Percentiles rank a stretch among this genome's conserved stretches.
These are phyloP conservation scores for Curvularia spicifera DNA, from an alignment of 2,329 filamentous ascomycete species.

Conservation along the genomic window DNA sequence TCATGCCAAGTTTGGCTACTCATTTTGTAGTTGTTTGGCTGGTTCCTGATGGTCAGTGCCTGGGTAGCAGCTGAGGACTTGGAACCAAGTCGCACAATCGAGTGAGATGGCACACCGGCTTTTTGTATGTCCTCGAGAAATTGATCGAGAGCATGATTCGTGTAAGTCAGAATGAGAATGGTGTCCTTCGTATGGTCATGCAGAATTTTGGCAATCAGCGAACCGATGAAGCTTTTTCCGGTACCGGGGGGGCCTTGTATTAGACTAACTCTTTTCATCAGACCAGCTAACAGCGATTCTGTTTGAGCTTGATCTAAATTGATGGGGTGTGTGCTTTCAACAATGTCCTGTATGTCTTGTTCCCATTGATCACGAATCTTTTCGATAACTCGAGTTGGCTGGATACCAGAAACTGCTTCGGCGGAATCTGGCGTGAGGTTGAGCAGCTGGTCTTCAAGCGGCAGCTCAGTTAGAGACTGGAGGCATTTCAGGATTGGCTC, in stretches of 20 bases:
- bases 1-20: slow-evolving; percentile 48
- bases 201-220: slow-evolving; percentile 60
- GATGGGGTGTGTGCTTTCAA: slow-evolving; percentile 36
- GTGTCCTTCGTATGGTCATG: slow-evolving; percentile 57
- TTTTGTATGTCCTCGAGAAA: slow-evolving; percentile 68
- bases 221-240: slow-evolving; percentile 76
- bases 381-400: slow-evolving; percentile 33
- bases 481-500: slow-evolving; percentile 69
- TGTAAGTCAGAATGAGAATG: slow-evolving; percentile 71
- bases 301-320: slow-evolving; percentile 62
- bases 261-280: slow-evolving; percentile 62
- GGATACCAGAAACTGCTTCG: slow-evolving; percentile 33
- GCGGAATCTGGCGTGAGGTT: slow-evolving; percentile 23
- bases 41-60: slow-evolving; percentile 55
- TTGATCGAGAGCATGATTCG: slow-evolving; percentile 60
- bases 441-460: slow-evolving; percentile 63
- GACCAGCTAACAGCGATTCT: slow-evolving; percentile 60
- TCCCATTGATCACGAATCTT: slow-evolving; percentile 26
- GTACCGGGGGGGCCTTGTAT: slow-evolving; percentile 76
- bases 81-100: slow-evolving; percentile 68
- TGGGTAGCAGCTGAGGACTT: slow-evolving; percentile 62
- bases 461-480: slow-evolving; percentile 62
- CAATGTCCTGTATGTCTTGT: slow-evolving; percentile 26
- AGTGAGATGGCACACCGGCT: slow-evolving; percentile 58
- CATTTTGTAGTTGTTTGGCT: slow-evolving; percentile 45